phyloP scores from a whole-genome alignment of 345 rosid species.

The Sisymbrium altissimum region DNA sequence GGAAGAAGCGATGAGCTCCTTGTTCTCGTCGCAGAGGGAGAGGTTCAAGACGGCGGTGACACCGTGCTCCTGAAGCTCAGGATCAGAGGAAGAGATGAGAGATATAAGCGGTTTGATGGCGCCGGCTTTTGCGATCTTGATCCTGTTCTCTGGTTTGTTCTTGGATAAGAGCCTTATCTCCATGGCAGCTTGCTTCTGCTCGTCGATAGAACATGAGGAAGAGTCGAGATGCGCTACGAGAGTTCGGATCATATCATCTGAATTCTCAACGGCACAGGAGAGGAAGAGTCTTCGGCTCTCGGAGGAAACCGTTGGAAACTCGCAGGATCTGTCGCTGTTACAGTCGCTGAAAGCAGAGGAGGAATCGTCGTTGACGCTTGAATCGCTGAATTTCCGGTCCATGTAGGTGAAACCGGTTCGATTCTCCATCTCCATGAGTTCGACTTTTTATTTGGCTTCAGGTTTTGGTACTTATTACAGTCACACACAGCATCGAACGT shows the following conservation, averaged over 20 bases:
- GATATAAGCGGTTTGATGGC: conserved; percentile 74
- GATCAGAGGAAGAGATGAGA: conserved; percentile 59
- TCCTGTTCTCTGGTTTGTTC: conserved; percentile 79
- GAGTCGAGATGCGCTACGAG: conserved; percentile 61
- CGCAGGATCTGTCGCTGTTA: conserved; percentile 89
- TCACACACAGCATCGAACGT: no score
- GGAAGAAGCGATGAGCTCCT: conserved; percentile 57
- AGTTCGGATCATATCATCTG: conserved; percentile 65
- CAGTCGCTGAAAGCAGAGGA: conserved; percentile 83
- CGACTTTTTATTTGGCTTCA: background rate
- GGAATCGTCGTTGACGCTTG: conserved; percentile 29
- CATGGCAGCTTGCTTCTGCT: conserved; percentile 89
- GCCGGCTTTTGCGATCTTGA: conserved; percentile 46
- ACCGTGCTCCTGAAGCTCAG: conserved; percentile 79
- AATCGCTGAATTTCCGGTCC: conserved; percentile 38
- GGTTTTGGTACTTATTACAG: background rate
- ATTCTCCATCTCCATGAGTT: background rate
- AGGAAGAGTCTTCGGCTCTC: conserved; percentile 57
- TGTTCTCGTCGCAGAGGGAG: conserved; percentile 91
- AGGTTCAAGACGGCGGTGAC: conserved; percentile 85
- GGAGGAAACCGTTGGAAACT: conserved; percentile 61
- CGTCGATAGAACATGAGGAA: conserved; percentile 63
- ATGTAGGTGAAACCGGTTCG: conserved; percentile 21
- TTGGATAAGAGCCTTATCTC: conserved; percentile 88
- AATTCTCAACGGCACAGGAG: conserved; percentile 56